Evolutionary conservation across 2,329 filamentous ascomycete species (phyloP).

Genomic region (Clathrospora elynae): DNA sequence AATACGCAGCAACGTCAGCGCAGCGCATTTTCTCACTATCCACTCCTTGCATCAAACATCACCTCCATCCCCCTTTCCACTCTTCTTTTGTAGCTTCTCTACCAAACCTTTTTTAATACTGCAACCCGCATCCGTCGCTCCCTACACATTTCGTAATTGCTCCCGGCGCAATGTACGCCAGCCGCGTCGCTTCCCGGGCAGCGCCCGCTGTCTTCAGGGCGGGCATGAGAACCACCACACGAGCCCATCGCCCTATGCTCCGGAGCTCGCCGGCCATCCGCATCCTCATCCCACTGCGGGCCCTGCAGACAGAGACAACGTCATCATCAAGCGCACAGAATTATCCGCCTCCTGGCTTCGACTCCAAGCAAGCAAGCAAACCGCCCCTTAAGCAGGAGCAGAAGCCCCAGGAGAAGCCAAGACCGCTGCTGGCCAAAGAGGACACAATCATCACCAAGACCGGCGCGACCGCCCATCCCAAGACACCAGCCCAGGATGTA

Average conservation of each 20-base stretch:
- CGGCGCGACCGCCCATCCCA: constrained; percentile 52
- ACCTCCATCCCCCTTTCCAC: constrained; percentile 14
- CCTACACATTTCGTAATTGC: constrained; percentile 19
- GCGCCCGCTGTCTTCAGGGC: constrained; percentile 55
- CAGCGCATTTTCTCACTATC: constrained; percentile 19
- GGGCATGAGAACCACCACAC: constrained; percentile 50
- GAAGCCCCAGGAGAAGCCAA: constrained; percentile 32
- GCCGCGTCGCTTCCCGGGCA: constrained; percentile 52
- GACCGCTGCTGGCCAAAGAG: constrained; percentile 30
- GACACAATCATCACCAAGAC: constrained; percentile 46
- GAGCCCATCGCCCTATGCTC: constrained; percentile 52
- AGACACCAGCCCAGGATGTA: constrained; percentile 55
- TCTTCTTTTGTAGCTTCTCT: constrained; percentile 11
- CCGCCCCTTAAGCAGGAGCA: constrained; percentile 67
- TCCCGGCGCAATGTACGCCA: constrained; percentile 53
- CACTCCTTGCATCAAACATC: constrained; percentile 16
- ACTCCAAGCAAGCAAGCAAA: constrained; percentile 86
- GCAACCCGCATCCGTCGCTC: constrained; percentile 16
- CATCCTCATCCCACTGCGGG: constrained; percentile 60
- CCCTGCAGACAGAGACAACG: constrained; percentile 63
- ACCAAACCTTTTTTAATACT: constrained; percentile 11
- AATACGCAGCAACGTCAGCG: constrained; percentile 20
- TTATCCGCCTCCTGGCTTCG: constrained; percentile 86
- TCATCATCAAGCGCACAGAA: constrained; percentile 55
- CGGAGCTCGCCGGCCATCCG: constrained; percentile 62